These are phyloP conservation scores for Jackrogersella multiformis DNA, from an alignment of 495 filamentous ascomycete genomes.

Conservation along the genomic window DNA sequence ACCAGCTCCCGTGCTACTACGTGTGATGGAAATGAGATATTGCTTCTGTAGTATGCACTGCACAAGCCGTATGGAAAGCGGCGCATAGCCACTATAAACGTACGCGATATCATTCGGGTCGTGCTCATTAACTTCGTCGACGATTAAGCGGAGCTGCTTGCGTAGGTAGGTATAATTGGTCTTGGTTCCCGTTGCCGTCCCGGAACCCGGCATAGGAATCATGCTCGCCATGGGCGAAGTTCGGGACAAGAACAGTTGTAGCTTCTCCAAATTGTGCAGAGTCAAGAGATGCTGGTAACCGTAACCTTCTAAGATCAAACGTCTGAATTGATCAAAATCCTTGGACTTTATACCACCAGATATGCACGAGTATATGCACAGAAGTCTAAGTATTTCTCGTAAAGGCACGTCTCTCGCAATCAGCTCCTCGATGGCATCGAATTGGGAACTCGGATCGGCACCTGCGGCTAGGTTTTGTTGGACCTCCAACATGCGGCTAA, in stretches of 20 bases:
- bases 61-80: constrained; percentile 91
- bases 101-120: constrained; percentile 98
- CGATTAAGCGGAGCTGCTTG: constrained; percentile 84
- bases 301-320: constrained; percentile 88
- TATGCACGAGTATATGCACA: constrained; percentile 92
- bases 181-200: constrained; percentile 67
- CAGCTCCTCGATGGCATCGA: constrained; percentile 90
- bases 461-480: constrained; percentile 97
- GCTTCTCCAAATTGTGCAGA: constrained; percentile 86
- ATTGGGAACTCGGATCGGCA: constrained; percentile 84
- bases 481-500: constrained; percentile 86
- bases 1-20: constrained; percentile 60
- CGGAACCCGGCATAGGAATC: constrained; percentile 69
- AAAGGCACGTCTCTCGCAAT: constrained; percentile 86
- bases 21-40: constrained; percentile 74
- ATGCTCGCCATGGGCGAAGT: constrained; percentile 74
- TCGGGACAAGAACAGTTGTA: constrained; percentile 80
- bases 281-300: constrained; percentile 94
- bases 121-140: constrained; percentile 96
- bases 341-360: constrained; percentile 85
- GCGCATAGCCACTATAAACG: constrained; percentile 96
- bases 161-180: constrained; percentile 92
- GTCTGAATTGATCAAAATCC: constrained; percentile 89
- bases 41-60: constrained; percentile 94
- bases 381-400: constrained; percentile 78